Evolutionary conservation across 805 yeast species (phyloP).

Genomic region (Yamadazyma akitaensis): DNA sequence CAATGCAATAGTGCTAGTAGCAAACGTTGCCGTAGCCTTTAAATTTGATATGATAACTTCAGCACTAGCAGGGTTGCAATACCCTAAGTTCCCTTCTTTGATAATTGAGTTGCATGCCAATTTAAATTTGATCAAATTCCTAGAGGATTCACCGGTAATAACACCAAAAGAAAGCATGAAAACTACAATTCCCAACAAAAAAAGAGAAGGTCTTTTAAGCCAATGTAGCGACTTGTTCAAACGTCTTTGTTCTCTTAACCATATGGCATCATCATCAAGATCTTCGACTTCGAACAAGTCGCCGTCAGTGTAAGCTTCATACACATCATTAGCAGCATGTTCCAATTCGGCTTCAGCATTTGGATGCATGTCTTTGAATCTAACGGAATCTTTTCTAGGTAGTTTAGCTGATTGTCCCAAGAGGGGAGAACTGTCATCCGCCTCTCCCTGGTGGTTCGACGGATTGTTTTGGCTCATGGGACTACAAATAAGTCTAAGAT

Average conservation of each 20-base stretch:
- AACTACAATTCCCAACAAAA: slow-evolving; percentile 43
- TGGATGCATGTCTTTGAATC: slow-evolving; percentile 5
- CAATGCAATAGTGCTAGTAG: slow-evolving; percentile 44
- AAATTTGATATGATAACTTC: slow-evolving; percentile 46
- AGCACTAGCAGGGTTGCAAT: slow-evolving; percentile 33
- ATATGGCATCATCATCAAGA: slow-evolving; percentile 40
- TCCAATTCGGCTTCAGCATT: slow-evolving; percentile 18
- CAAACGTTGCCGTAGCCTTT: slow-evolving; percentile 41
- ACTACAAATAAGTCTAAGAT: too few species aligned
- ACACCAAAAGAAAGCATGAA: slow-evolving; percentile 43
- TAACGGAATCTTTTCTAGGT: background rate
- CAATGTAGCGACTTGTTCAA: slow-evolving; percentile 46
- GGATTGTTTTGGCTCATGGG: background rate
- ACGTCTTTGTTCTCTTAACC: slow-evolving; percentile 48
- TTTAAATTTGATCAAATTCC: slow-evolving; percentile 35
- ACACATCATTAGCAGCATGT: slow-evolving; percentile 32
- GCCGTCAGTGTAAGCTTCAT: too few species aligned
- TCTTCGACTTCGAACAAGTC: too few species aligned
- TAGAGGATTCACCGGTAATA: slow-evolving; percentile 35
- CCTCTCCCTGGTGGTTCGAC: background rate
- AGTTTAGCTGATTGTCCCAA: background rate
- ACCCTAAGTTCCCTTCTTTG: slow-evolving; percentile 8
- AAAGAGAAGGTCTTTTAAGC: slow-evolving; percentile 55
- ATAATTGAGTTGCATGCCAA: slow-evolving; percentile 25
- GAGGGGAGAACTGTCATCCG: background rate